Conservation (phyloP, 2,329 filamentous ascomycete species). For the Diaporthe citri region DNA sequence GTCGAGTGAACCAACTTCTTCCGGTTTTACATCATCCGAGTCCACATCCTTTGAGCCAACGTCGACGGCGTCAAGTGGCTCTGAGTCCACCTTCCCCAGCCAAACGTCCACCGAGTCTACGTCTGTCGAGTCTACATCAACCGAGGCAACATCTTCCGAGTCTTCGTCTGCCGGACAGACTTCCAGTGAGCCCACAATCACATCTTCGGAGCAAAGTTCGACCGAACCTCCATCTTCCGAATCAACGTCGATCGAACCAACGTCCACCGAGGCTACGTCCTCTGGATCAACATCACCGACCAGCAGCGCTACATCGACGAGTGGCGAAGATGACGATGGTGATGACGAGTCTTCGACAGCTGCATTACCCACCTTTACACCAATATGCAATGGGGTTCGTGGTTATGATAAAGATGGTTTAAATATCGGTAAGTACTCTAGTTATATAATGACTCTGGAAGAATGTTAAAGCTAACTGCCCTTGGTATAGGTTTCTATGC, state of each 20-base stretch:
- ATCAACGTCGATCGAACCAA: not conserved
- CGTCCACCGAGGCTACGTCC: not conserved
- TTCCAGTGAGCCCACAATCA: not conserved
- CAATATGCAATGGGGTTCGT: too few relatives aligned
- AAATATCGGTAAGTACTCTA: too few relatives aligned
- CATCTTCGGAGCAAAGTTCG: not conserved
- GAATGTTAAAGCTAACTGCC: too few relatives aligned
- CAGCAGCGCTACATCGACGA: not conserved
- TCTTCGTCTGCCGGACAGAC: not conserved
- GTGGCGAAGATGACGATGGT: not conserved
- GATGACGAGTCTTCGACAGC: too few relatives aligned
- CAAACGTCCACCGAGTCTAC: not conserved
- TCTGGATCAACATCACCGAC: not conserved
- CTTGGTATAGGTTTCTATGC: too few relatives aligned
- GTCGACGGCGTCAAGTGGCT: not conserved
- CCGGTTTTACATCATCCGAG: not conserved
- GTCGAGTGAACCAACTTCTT: not conserved
- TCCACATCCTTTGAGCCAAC: not conserved
- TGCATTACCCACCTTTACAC: too few relatives aligned
- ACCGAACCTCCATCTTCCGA: not conserved
- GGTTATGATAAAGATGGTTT: too few relatives aligned
- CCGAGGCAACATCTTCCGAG: not conserved
- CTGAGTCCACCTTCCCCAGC: not conserved
- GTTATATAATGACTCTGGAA: too few relatives aligned
- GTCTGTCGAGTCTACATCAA: not conserved